These are phyloP conservation scores for Colletotrichum agaves DNA, from an alignment of 2,329 filamentous ascomycete species.

Conservation along the genomic window DNA sequence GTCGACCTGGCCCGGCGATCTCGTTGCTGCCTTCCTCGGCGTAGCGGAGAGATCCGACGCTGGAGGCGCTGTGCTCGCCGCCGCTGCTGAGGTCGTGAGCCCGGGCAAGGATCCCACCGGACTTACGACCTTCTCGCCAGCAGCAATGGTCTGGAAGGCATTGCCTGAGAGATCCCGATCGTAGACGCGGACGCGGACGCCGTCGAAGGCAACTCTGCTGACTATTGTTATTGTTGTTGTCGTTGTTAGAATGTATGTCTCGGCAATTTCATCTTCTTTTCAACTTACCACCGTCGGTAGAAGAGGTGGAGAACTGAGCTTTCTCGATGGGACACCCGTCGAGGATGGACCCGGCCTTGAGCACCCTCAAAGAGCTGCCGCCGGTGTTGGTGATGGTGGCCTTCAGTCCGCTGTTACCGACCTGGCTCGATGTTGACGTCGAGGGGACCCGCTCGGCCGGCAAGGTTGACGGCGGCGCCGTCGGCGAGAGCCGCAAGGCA, in stretches of 20 bases:
- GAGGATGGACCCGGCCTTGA: constrained; percentile 61
- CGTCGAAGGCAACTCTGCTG: constrained; percentile 56
- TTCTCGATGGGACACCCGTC: constrained; percentile 60
- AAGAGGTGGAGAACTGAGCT: constrained; percentile 53
- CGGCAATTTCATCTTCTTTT: not conserved
- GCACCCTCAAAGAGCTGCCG: constrained; percentile 54
- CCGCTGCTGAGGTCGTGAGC: constrained; percentile 57
- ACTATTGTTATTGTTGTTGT: constrained; percentile 42
- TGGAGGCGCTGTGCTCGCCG: constrained; percentile 62
- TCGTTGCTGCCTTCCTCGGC: constrained; percentile 58
- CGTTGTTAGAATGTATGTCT: not conserved
- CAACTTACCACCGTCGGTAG: constrained; percentile 47
- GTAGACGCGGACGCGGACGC: constrained; percentile 58
- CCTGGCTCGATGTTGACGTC: constrained; percentile 54
- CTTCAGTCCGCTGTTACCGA: constrained; percentile 59
- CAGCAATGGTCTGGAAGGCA: constrained; percentile 57
- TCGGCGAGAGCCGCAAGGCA: constrained; percentile 49
- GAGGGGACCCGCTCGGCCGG: constrained; percentile 50
- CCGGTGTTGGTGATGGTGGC: constrained; percentile 61
- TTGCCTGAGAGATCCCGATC: constrained; percentile 52
- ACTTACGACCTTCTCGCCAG: constrained; percentile 57
- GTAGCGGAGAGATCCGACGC: constrained; percentile 63
- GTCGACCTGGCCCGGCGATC: constrained; percentile 60
- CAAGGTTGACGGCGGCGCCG: constrained; percentile 45
- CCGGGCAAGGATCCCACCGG: constrained; percentile 61